phyloP scores from a whole-genome alignment of 2,329 filamentous ascomycete species.

The Apiospora malaysiana region DNA sequence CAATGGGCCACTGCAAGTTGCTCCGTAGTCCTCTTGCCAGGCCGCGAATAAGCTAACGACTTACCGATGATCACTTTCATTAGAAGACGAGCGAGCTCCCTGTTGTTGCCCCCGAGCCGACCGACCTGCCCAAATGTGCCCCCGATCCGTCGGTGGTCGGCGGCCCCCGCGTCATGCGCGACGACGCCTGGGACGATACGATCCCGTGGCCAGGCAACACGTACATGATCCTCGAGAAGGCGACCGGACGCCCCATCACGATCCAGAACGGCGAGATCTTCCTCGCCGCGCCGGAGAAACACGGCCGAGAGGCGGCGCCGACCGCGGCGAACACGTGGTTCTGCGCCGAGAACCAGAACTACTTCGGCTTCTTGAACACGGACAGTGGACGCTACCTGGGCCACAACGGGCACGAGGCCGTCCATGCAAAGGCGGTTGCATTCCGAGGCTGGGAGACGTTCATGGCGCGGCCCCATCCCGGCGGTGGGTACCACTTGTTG shows the following conservation, averaged over 20 bases:
- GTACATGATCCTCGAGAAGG: constrained; percentile 17
- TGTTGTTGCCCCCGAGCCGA: background rate
- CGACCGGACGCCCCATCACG: background rate
- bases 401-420: background rate
- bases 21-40: too few relatives aligned
- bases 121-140: background rate
- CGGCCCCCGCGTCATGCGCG: background rate
- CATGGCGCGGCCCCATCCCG: background rate
- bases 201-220: background rate
- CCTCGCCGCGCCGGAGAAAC: background rate
- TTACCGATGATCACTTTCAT: too few relatives aligned
- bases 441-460: background rate
- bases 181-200: background rate
- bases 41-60: too few relatives aligned
- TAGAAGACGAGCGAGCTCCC: too few relatives aligned
- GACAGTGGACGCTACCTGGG: background rate
- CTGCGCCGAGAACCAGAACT: background rate
- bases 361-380: constrained; percentile 1
- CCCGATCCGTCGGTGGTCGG: background rate
- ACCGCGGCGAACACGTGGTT: background rate
- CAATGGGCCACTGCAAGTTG: too few relatives aligned
- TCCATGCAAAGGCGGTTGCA: background rate
- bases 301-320: background rate
- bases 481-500: background rate
- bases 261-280: background rate